Evolutionary conservation across 306 rosid genomes (phyloP), one percentile per base, ranked within the genome.

Genomic region (Casuarina glauca): DNA sequence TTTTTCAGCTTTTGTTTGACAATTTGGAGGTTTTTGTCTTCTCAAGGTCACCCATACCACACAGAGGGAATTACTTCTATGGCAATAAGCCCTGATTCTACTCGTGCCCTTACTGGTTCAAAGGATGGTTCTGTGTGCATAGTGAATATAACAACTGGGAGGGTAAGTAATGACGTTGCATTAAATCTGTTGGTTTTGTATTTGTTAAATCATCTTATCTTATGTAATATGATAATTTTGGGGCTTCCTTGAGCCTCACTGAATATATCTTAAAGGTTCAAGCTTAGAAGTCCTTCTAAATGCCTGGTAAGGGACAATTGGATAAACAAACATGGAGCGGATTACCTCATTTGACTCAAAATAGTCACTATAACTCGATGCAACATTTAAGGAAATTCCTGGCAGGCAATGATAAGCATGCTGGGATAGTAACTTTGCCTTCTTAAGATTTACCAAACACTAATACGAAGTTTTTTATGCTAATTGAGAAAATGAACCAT

Each of bases 41-140:
- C 75, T 84, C 52, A 73, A 95, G 99, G 97, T 58, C 90, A 95
- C 74, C 97, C 93, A 1, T 93, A 88, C 88, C 99, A 95, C 70
- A 81, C 90, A 4, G 84, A 86, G 77, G 97, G 91, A 57, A 74
- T 95, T 86, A 93, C 99, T 71, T 93, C 94, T 74, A 82, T 95
- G 90, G 80, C 97, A 36, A 83, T 95, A 76, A 91, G 83, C 86
- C 83, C 94, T 38, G 89, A 85, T 81, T 95, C 97, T 35, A 78
- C 87, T 45, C 86, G 90, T 68, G 97, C 93, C 41, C 79, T 93
- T 68, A 83, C 97, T 74, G 97, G 97, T 84, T 90, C 98, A 57
- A 85, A 78, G 83, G 97, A 95, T 86, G 92, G 96, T 64, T 93
- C 95, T 77, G 85, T 86, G 49, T 93, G 84, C 75, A 70, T 95